Evolutionary conservation across 306 rosid species (phyloP).

Genomic region (Luffa acutangula): DNA sequence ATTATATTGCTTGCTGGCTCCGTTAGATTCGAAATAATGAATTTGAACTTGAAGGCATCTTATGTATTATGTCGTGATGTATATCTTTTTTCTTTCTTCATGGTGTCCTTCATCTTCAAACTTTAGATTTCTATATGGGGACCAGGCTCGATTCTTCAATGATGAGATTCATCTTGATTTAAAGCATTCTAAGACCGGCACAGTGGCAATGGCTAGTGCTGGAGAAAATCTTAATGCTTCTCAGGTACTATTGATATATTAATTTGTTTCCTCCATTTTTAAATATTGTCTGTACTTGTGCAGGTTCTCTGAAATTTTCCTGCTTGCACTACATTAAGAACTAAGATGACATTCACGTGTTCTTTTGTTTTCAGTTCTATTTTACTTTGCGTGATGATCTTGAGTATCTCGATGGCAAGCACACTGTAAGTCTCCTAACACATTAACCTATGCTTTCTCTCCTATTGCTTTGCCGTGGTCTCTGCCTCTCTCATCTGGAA

Average conservation of each 20-base stretch:
- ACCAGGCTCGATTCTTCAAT: conserved; percentile 83
- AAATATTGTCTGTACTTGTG: not conserved
- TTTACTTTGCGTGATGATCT: conserved; percentile 81
- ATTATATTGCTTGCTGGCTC: not conserved
- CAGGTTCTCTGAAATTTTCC: not conserved
- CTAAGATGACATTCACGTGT: not conserved
- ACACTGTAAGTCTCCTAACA: conserved; percentile 52
- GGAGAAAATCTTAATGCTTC: conserved; percentile 98
- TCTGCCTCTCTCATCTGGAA: not conserved
- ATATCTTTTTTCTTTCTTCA: not conserved
- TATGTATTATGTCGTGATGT: not conserved
- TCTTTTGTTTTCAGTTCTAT: conserved; percentile 52
- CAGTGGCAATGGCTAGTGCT: conserved; percentile 91
- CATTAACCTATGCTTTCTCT: not conserved
- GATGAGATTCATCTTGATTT: conserved; percentile 81
- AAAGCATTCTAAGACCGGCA: conserved; percentile 86
- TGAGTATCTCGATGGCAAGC: conserved; percentile 89
- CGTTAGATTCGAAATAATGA: not conserved
- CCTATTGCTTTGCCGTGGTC: not conserved
- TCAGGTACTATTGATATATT: conserved; percentile 39
- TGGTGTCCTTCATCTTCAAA: not conserved
- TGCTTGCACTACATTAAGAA: not conserved
- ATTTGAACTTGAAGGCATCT: not conserved
- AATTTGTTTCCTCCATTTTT: not conserved
- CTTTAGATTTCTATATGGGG: conserved; percentile 80